These are phyloP conservation scores for Colletotrichum sp. DNA, from an alignment of 2,329 filamentous ascomycete species.

Conservation along the genomic window DNA sequence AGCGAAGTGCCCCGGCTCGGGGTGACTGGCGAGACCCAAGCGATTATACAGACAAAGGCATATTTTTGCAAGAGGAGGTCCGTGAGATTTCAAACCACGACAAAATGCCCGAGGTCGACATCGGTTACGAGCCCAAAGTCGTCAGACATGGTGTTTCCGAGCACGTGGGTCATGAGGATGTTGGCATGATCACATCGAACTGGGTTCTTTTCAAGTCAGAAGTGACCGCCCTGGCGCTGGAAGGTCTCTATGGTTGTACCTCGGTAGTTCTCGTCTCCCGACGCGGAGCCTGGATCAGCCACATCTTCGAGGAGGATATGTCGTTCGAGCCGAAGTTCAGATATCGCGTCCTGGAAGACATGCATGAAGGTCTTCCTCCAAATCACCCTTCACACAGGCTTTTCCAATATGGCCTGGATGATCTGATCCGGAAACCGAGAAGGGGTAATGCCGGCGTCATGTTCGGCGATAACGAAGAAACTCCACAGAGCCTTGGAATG, in stretches of 20 bases:
- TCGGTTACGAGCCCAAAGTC: background rate
- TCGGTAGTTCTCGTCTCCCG: background rate
- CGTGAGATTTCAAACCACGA: background rate
- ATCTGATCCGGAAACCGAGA: background rate
- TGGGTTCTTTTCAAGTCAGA: background rate
- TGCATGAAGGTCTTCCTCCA: background rate
- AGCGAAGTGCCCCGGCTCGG: background rate
- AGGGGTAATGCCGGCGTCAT: background rate
- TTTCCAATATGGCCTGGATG: background rate
- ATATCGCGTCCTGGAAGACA: background rate
- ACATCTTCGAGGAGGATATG: background rate
- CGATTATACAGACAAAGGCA: background rate
- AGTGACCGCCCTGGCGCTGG: background rate
- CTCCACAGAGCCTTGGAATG: background rate
- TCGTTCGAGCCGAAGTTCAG: background rate
- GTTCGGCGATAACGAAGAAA: background rate
- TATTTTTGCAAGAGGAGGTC: background rate
- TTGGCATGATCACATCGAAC: background rate
- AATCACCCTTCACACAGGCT: background rate
- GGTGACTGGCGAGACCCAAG: background rate
- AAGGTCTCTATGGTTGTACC: background rate
- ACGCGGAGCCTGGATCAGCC: background rate
- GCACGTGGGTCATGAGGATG: background rate
- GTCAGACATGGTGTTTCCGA: background rate
- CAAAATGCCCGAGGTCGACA: background rate